phyloP scores from a whole-genome alignment of 225 moss, liverwort and hornwort species.

The Ulota crispa region DNA sequence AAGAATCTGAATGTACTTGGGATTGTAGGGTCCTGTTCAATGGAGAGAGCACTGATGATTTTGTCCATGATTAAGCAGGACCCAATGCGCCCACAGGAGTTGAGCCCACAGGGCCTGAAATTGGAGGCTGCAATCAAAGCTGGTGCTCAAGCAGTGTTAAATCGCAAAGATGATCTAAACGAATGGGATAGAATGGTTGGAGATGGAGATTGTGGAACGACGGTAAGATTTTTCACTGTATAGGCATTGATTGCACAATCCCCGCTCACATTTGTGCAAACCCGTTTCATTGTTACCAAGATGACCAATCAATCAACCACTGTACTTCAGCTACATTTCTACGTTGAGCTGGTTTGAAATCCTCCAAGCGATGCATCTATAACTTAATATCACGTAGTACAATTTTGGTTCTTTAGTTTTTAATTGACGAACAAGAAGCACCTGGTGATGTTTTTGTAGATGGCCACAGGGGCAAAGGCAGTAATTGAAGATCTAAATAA shows the following conservation, averaged over 20 bases:
- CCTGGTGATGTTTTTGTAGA: slow-evolving; percentile 44
- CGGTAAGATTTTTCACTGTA: slow-evolving; percentile 48
- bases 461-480: slow-evolving; percentile 81
- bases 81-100: slow-evolving; percentile 75
- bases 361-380: background rate
- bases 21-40: background rate
- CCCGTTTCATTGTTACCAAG: background rate
- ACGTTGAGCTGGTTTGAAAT: background rate
- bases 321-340: background rate
- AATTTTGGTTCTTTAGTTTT: background rate
- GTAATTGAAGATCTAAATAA: slow-evolving; percentile 72
- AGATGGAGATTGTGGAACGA: slow-evolving; percentile 97
- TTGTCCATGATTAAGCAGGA: slow-evolving; percentile 48
- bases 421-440: slow-evolving; percentile 18
- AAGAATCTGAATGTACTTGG: background rate
- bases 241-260: background rate
- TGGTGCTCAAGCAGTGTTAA: slow-evolving; percentile 75
- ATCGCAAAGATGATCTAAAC: slow-evolving; percentile 66
- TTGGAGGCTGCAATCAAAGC: slow-evolving; percentile 84
- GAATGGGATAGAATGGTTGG: slow-evolving; percentile 86
- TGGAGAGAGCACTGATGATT: slow-evolving; percentile 5
- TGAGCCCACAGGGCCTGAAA: slow-evolving; percentile 70
- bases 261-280: background rate
- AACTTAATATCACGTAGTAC: background rate
- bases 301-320: slow-evolving; percentile 1